Conservation (phyloP, 805 yeast species). For the Lipomyces japonicus region DNA sequence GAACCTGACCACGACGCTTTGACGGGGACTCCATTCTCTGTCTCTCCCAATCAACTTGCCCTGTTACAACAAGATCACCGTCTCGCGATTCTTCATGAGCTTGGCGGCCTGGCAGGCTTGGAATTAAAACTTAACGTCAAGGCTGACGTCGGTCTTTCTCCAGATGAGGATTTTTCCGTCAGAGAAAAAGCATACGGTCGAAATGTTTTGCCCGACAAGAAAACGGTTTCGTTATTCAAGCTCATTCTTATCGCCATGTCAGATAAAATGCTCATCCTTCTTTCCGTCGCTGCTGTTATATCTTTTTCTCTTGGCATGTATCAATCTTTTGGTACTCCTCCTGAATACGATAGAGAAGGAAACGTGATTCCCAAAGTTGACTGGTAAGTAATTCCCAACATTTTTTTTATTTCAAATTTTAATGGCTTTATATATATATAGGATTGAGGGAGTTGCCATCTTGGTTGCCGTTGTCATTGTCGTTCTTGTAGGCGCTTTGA, state of each 20-base stretch:
- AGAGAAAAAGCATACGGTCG: constrained; percentile 58
- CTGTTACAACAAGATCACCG: constrained; percentile 36
- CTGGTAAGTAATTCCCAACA: constrained; percentile 48
- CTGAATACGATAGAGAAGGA: constrained; percentile 75
- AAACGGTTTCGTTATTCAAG: constrained; percentile 61
- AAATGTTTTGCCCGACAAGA: constrained; percentile 67
- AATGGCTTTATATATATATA: background rate
- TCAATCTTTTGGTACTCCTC: constrained; percentile 82
- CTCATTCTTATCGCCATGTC: constrained; percentile 81
- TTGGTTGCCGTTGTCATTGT: constrained; percentile 87
- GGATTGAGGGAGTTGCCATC: constrained; percentile 96
- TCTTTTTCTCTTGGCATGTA: constrained; percentile 88
- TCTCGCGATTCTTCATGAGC: constrained; percentile 36
- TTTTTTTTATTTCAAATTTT: background rate
- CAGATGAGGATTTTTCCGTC: constrained; percentile 23
- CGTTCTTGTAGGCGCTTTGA: constrained; percentile 89
- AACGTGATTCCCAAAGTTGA: constrained; percentile 76
- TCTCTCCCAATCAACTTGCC: constrained; percentile 29
- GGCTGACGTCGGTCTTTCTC: constrained; percentile 34
- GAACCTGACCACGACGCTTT: constrained; percentile 13
- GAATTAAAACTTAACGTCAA: constrained; percentile 36
- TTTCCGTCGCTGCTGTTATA: constrained; percentile 80
- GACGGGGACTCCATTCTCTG: constrained; percentile 21
- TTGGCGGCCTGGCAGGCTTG: constrained; percentile 41
- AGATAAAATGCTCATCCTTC: constrained; percentile 82